Evolutionary conservation across 129 eudicot genomes (phyloP), one percentile per base, ranked within the genome.

Genomic region (Sambucus nigra): DNA sequence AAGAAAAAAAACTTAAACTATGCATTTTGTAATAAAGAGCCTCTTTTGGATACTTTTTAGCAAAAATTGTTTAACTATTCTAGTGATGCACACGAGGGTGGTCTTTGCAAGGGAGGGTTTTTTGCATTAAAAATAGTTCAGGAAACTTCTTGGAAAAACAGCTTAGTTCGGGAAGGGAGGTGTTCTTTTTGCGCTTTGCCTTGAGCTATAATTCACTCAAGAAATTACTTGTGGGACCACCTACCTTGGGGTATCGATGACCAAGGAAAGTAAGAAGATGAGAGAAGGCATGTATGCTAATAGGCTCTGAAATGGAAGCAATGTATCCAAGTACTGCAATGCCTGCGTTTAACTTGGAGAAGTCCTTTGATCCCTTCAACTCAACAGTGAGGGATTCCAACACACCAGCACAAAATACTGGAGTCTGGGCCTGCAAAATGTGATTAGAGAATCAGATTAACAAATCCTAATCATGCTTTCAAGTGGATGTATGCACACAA

Each of bases 201-300:
- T n/a, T n/a, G n/a, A n/a, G n/a, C n/a, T n/a, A n/a, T n/a, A n/a
- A n/a, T n/a, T n/a, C n/a, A n/a, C n/a, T n/a, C n/a, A n/a, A n/a
- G n/a, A n/a, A n/a, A n/a, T n/a, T n/a, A n/a, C n/a, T n/a, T n/a
- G n/a, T n/a, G n/a, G n/a, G n/a, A n/a, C n/a, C 20, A 63, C 70
- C 26, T 56, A 92, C 99, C 94, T 77, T 86, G 51, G 99, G 95
- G 68, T 72, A 92, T 55, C 99, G 89, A 76, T 92, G 95, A 61
- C 64, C 65, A 19, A 92, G 91, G 75, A 86, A 86, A 51, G 85
- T 62, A 7, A 92, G 68, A 35, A 91, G 84, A 55, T 82, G 74
- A 35, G 78, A 60, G 74, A 92, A 86, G 49, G 96, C 96, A 49
- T 70, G 72, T 27, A 48, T 67, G 64, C 65, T 77, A 44, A 86